phyloP scores from a whole-genome alignment of 2,329 filamentous ascomycete genomes.

The Aspergillus awamori region DNA sequence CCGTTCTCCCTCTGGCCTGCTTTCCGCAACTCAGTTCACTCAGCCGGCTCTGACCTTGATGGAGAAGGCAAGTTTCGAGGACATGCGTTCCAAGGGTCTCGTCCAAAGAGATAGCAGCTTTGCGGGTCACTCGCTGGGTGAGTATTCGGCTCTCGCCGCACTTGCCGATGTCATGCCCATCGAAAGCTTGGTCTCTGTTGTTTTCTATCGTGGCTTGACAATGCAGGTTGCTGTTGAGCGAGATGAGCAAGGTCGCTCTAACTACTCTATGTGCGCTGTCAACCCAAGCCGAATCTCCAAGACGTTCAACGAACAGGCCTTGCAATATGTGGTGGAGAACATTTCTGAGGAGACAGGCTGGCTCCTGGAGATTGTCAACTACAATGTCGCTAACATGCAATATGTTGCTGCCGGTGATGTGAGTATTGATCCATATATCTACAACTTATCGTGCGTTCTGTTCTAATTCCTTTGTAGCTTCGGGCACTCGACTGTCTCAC shows the following conservation, averaged over 20 bases:
- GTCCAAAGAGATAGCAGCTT: constrained; percentile 97
- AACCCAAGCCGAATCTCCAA: constrained; percentile 98
- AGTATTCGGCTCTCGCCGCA: constrained; percentile 95
- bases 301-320: constrained; percentile 96
- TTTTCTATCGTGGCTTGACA: constrained; percentile 97
- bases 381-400: constrained; percentile 73
- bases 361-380: constrained; percentile 99
- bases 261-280: constrained; percentile 99
- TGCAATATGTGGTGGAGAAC: constrained; percentile 96
- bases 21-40: constrained; percentile 98
- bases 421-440: constrained; percentile 31
- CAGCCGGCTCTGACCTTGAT: constrained; percentile 96
- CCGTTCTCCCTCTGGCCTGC: constrained; percentile 86
- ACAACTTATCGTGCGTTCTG: neutral
- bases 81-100: constrained; percentile 96
- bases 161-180: constrained; percentile 99
- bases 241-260: constrained; percentile 87
- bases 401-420: constrained; percentile 69
- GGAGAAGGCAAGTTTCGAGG: constrained; percentile 99
- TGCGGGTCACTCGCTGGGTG: constrained; percentile 94
- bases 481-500: constrained; percentile 68
- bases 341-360: constrained; percentile 92
- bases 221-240: constrained; percentile 99
- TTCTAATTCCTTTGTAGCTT: constrained; percentile 44
- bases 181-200: constrained; percentile 94